Evolutionary conservation across 768 basidiomycete genomes (phyloP), one percentile per base, ranked within the genome.

Genomic region (Agaricus bisporus): DNA sequence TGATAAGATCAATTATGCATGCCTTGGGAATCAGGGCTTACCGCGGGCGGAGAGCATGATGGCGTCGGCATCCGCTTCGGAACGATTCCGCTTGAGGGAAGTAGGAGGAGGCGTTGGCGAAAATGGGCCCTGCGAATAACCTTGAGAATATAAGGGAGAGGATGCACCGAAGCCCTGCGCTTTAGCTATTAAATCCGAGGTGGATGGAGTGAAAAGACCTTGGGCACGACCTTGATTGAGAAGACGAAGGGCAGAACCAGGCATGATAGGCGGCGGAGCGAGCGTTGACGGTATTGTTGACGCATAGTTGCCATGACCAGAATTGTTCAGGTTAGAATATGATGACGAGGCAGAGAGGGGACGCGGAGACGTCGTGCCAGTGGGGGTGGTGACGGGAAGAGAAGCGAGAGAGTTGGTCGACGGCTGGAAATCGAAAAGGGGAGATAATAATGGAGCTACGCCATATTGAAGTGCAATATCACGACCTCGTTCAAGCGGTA

Each of bases 401-500:
- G 84, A 74, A n/a, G 80, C 72, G 50, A 92, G 73, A 17, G 86
- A 81, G 59, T 79, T 79, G 46, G 87, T 79, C 60, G 80, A 81
- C 2, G 93, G 94, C 15, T 87, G 84, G 64, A 93, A 95, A 69
- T 98, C 95, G 69, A 99, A 95, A 56, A 99, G 77, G 1, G 95
- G 93, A 1, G 85, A 77, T 54, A 99, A 79, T 49, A 97, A 77
- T 43, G 86, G 84, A 29, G 88, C 85, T 41, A 99, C 95, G 52
- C 92, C 93, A 70, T 90, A 98, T 62, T 92, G 92, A 14, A 82
- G 69, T 2, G 97, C 95, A 44, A 99, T 85, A 61, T 98, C 94
- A 53, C 91, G 85, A 37, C 95, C 95, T 53, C 92, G 80, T 61
- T 95, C 91, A 38, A 98, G 85, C 1, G 97, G 97, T 61, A 99